Conservation (phyloP, 208 protist species). For the Crithidia thermophila region DNA sequence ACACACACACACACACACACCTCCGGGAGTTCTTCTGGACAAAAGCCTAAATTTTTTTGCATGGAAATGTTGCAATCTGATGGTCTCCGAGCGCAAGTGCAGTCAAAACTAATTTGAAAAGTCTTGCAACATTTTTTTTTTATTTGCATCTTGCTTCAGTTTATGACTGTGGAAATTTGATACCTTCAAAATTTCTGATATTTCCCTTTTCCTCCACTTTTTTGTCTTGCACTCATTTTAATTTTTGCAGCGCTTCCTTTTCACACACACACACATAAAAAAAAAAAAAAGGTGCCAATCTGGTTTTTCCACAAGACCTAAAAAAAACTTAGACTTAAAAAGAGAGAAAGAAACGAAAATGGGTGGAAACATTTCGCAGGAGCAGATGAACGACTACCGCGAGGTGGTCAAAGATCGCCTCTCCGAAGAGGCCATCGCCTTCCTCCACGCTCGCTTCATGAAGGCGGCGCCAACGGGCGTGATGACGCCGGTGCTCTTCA, state of each 20-base stretch:
- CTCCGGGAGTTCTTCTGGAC: too few relatives aligned
- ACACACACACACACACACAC: background rate
- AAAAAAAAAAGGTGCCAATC: background rate
- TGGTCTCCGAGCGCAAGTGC: too few relatives aligned
- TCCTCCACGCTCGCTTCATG: constrained; percentile 80
- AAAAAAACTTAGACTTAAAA: background rate
- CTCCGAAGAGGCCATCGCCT: constrained; percentile 82
- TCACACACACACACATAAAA: constrained; percentile 5
- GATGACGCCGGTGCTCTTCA: constrained; percentile 82
- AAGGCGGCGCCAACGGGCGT: constrained; percentile 68
- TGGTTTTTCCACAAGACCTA: background rate
- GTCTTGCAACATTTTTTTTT: too few relatives aligned
- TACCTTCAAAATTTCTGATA: too few relatives aligned
- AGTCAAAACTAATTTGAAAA: too few relatives aligned
- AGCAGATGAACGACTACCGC: constrained; percentile 84
- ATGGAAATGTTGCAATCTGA: too few relatives aligned
- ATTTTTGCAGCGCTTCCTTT: background rate
- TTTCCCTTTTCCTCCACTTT: constrained; percentile 48
- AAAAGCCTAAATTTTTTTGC: too few relatives aligned
- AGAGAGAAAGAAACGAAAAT: constrained; percentile 35
- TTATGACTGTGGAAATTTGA: too few relatives aligned
- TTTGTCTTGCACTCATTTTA: constrained; percentile 26
- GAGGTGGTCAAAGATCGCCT: constrained; percentile 85
- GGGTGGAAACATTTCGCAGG: constrained; percentile 67
- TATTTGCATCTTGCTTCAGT: too few relatives aligned